These are phyloP conservation scores for Tubosaeta brunneosetosa DNA, from an alignment of 768 basidiomycete species.

Conservation along the genomic window DNA sequence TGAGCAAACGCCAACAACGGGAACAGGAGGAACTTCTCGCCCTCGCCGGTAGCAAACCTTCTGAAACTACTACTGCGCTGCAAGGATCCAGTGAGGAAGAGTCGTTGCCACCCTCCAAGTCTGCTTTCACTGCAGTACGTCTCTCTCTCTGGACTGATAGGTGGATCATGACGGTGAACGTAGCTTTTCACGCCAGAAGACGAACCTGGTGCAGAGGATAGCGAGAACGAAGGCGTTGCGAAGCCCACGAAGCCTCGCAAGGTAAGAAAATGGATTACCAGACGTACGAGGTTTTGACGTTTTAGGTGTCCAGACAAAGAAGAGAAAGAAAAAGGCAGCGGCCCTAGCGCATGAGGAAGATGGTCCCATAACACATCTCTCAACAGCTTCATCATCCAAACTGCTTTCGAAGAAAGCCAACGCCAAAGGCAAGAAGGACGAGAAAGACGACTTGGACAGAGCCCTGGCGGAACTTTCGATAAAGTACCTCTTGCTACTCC, in stretches of 20 bases:
- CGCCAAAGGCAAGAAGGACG: constrained; percentile 56
- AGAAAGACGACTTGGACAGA: constrained; percentile 75
- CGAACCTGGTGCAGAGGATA: constrained; percentile 16
- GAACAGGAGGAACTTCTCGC: constrained; percentile 77
- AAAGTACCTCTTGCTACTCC: constrained; percentile 44
- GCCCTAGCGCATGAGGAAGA: constrained; percentile 5
- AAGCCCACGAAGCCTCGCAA: constrained; percentile 21
- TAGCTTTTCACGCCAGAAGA: constrained; percentile 41
- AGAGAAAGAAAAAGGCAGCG: constrained; percentile 36
- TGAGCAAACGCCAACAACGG: constrained; percentile 83
- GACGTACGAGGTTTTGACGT: neutral
- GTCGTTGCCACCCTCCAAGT: constrained; percentile 6
- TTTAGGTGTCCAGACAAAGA: constrained; percentile 29
- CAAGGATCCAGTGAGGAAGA: constrained; percentile 39
- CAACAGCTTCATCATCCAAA: constrained; percentile 31
- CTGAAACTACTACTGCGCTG: constrained; percentile 4
- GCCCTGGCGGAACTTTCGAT: constrained; percentile 80
- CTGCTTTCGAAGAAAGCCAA: constrained; percentile 57
- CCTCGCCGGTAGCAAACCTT: constrained; percentile 33
- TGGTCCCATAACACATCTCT: constrained; percentile 3
- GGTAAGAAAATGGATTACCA: constrained; percentile 9
- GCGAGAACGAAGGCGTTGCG: constrained; percentile 19
- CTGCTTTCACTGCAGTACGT: constrained; percentile 46
- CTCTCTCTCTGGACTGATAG: neutral
- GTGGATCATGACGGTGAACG: constrained; percentile 18